Percentiles rank a stretch among this genome's conserved stretches.
Evolutionary conservation across 495 filamentous ascomycete species (phyloP).

Genomic region (Tuber borchii): DNA sequence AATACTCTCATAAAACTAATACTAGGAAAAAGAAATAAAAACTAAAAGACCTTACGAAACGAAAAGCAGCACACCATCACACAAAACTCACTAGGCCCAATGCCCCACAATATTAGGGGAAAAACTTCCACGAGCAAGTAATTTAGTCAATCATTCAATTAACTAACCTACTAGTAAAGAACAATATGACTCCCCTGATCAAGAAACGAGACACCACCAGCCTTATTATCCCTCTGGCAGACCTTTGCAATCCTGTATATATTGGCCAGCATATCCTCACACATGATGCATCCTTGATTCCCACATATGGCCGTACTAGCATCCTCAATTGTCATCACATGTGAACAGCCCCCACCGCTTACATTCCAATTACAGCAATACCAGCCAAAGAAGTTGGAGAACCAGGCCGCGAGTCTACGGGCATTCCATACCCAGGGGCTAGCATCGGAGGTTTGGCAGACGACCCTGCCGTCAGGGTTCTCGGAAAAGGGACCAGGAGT

Average conservation of each 20-base stretch:
- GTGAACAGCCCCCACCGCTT: not conserved
- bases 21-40: too few relatives aligned
- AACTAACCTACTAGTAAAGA: not conserved
- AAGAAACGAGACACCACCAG: not conserved
- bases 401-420: fast-evolving
- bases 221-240: not conserved
- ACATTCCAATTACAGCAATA: not conserved
- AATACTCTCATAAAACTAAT: too few relatives aligned
- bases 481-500: not conserved
- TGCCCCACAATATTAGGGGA: too few relatives aligned
- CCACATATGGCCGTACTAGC: not conserved
- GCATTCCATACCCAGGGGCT: not conserved
- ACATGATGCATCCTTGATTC: not conserved
- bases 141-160: not conserved
- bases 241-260: not conserved
- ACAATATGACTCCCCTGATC: not conserved
- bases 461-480: not conserved
- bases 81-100: too few relatives aligned
- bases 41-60: too few relatives aligned
- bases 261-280: not conserved
- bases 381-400: not conserved
- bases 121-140: too few relatives aligned
- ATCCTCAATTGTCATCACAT: not conserved
- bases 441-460: not conserved
- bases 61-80: too few relatives aligned